These are phyloP conservation scores for Linum lewisii DNA, from an alignment of 345 rosid genomes.

Conservation along the genomic window DNA sequence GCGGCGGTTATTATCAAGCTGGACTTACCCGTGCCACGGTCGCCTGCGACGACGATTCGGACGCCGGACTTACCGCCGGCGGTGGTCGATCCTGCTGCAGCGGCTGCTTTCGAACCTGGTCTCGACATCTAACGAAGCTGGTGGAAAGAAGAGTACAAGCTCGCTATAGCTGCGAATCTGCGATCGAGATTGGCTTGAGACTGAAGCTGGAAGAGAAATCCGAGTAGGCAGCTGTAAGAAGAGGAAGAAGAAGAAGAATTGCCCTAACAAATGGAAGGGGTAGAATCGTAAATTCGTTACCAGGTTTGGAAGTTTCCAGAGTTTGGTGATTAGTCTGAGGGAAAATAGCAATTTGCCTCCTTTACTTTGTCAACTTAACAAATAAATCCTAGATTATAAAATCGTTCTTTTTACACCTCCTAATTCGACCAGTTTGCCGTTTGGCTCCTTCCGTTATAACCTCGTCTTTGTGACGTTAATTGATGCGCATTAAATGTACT, in stretches of 20 bases:
- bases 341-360: too few species aligned
- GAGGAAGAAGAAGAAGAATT: neutral
- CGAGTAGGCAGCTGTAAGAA: neutral
- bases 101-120: conserved; percentile 20
- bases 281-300: neutral
- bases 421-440: too few species aligned
- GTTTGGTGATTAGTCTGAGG: too few species aligned
- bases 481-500: too few species aligned
- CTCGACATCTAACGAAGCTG: neutral
- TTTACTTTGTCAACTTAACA: too few species aligned
- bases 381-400: too few species aligned
- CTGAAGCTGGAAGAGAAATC: neutral
- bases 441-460: too few species aligned
- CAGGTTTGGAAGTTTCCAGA: neutral
- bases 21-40: conserved; percentile 85
- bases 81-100: conserved; percentile 21
- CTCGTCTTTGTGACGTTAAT: too few species aligned
- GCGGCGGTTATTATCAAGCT: conserved; percentile 88
- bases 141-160: neutral
- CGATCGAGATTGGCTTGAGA: neutral
- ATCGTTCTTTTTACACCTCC: too few species aligned
- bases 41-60: conserved; percentile 85
- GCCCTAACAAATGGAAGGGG: neutral
- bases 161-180: neutral
- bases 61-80: conserved; percentile 54